Evolutionary conservation across 352 stramenopile species (phyloP).

Genomic region (Phytophthora colocasiae): DNA sequence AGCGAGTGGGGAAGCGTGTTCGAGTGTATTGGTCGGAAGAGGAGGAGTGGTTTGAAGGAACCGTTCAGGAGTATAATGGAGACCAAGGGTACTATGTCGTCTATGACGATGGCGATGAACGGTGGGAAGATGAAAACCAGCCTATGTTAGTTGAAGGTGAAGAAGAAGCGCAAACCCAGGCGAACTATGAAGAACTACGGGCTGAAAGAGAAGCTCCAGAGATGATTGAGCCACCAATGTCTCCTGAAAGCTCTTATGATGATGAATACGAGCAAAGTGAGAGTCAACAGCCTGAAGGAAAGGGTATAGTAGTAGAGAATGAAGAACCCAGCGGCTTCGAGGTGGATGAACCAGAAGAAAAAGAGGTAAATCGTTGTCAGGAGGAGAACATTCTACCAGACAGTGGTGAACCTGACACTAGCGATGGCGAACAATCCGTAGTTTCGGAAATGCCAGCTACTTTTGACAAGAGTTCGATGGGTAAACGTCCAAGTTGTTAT

Average conservation of each 20-base stretch:
- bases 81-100: conserved; percentile 67
- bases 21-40: conserved; percentile 80
- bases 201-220: conserved; percentile 10
- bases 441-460: conserved; percentile 58
- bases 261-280: conserved; percentile 36
- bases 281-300: conserved; percentile 4
- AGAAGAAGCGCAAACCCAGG: conserved; percentile 19
- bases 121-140: conserved; percentile 58
- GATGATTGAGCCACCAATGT: conserved; percentile 58
- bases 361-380: background rate
- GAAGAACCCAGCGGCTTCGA: conserved; percentile 3
- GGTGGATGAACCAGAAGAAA: conserved; percentile 5
- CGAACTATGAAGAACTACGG: conserved; percentile 18
- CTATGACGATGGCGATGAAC: conserved; percentile 86
- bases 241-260: conserved; percentile 40
- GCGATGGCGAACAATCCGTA: conserved; percentile 52
- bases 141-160: conserved; percentile 52
- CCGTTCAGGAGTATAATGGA: conserved; percentile 49
- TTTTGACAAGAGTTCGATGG: conserved; percentile 29
- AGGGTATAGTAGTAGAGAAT: conserved; percentile 1
- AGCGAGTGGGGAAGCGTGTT: conserved; percentile 64
- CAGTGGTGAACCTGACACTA: conserved; percentile 1
- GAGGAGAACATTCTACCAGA: conserved; percentile 4
- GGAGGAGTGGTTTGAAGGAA: conserved; percentile 73
- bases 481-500: background rate